These are phyloP conservation scores for Leptographium galeiforme DNA, from an alignment of 2,329 filamentous ascomycete genomes.

Conservation along the genomic window DNA sequence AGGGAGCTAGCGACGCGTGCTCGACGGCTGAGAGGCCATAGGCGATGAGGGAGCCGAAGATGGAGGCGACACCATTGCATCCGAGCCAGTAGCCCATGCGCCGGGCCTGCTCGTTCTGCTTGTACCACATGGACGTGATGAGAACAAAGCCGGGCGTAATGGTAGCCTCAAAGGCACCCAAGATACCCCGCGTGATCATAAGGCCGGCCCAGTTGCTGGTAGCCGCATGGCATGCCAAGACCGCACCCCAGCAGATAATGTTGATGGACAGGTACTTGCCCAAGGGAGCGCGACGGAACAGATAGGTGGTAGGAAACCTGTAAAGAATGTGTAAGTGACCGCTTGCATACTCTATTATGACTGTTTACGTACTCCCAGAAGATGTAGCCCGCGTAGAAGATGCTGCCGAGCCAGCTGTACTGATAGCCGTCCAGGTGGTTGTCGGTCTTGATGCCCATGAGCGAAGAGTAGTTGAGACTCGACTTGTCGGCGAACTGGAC, in stretches of 20 bases:
- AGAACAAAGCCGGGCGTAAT: conserved; percentile 39
- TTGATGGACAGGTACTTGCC: conserved; percentile 5
- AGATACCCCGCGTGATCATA: conserved; percentile 31
- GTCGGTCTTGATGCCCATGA: conserved; percentile 17
- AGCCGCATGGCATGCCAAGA: conserved; percentile 29
- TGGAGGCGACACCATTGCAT: conserved; percentile 1
- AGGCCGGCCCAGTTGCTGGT: conserved; percentile 38
- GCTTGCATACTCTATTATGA: not conserved
- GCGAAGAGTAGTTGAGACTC: conserved; percentile 32
- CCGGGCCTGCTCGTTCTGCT: conserved; percentile 37
- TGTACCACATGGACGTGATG: conserved; percentile 53
- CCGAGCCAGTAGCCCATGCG: not conserved
- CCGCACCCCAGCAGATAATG: conserved; percentile 8
- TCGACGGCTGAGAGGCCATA: conserved; percentile 38
- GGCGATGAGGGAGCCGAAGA: conserved; percentile 4
- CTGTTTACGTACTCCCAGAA: conserved; percentile 18
- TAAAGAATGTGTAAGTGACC: not conserved
- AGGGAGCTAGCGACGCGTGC: conserved; percentile 30
- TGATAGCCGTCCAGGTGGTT: conserved; percentile 24
- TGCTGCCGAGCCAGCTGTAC: conserved; percentile 30
- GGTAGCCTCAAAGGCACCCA: conserved; percentile 50
- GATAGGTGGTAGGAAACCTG: not conserved
- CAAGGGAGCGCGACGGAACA: not conserved
- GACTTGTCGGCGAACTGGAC: conserved; percentile 34
- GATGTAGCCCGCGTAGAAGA: conserved; percentile 30